Percentiles rank a stretch among this genome's conserved stretches.
phyloP scores from a whole-genome alignment of 164 flowering plant genomes.

The Sedum album region DNA sequence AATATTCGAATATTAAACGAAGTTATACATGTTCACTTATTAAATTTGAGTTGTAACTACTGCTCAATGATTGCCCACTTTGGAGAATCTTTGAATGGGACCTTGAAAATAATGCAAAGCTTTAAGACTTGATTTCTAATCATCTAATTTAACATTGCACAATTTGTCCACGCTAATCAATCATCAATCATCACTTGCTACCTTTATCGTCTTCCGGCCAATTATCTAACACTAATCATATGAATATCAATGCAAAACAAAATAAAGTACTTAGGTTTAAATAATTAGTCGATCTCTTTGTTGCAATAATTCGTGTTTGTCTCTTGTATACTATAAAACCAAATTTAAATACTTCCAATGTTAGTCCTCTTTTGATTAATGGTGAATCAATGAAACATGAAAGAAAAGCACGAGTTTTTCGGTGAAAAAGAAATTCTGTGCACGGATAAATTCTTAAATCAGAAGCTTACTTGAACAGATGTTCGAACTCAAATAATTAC shows the following conservation, averaged over 20 bases:
- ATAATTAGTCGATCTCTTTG: background rate
- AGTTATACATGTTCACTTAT: background rate
- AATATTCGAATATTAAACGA: background rate
- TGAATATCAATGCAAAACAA: slow-evolving; percentile 2
- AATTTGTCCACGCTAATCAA: background rate
- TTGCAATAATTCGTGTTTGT: background rate
- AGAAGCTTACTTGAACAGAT: too few relatives aligned
- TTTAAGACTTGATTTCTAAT: background rate
- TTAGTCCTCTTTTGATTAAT: background rate
- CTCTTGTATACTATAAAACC: background rate
- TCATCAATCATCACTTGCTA: background rate
- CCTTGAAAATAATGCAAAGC: background rate
- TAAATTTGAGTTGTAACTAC: background rate
- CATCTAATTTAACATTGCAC: background rate
- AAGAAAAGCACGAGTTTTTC: too few relatives aligned
- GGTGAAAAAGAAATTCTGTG: too few relatives aligned
- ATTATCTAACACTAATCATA: background rate
- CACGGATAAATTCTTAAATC: too few relatives aligned
- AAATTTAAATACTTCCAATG: background rate
- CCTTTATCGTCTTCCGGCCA: background rate
- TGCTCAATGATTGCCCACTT: slow-evolving; percentile 1
- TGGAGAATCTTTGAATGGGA: slow-evolving; percentile 1
- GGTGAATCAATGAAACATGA: too few relatives aligned
- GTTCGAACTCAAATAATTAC: too few relatives aligned
- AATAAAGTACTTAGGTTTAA: background rate